Conservation (phyloP, 805 yeast species). For the Starmerella geochares region DNA sequence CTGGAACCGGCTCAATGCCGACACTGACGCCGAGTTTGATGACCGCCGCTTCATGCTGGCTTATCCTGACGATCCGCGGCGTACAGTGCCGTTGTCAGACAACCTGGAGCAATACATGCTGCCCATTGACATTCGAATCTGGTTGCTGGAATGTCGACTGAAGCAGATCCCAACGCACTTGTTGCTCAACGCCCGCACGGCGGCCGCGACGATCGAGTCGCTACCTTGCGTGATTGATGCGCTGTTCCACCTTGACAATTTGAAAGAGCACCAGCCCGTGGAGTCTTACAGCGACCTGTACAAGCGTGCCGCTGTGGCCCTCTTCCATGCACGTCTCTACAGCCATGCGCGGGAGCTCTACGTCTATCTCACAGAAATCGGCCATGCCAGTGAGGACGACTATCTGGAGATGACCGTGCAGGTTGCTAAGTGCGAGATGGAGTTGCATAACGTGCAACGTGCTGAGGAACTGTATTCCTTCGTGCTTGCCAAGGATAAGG, state of each 20-base stretch:
- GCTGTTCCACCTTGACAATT: constrained; percentile 49
- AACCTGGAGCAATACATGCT: constrained; percentile 35
- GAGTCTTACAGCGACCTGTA: constrained; percentile 62
- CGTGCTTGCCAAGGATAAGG: constrained; percentile 28
- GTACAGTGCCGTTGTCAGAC: neutral
- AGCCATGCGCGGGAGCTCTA: constrained; percentile 68
- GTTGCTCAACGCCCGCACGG: constrained; percentile 14
- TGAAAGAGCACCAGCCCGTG: constrained; percentile 44
- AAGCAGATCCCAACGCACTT: constrained; percentile 35
- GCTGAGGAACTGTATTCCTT: constrained; percentile 28
- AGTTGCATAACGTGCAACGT: constrained; percentile 40
- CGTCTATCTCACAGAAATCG: constrained; percentile 42
- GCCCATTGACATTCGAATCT: constrained; percentile 80
- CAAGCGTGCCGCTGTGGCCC: constrained; percentile 61
- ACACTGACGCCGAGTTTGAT: constrained; percentile 77
- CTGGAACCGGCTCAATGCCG: constrained; percentile 45
- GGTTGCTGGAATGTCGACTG: constrained; percentile 66
- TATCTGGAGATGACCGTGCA: constrained; percentile 38
- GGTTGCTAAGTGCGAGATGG: constrained; percentile 68
- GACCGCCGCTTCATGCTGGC: constrained; percentile 39
- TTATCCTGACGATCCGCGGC: constrained; percentile 2
- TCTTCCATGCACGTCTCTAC: constrained; percentile 58
- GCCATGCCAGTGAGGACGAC: constrained; percentile 22
- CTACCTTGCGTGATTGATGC: constrained; percentile 53
- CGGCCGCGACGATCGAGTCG: constrained; percentile 24